phyloP scores from a whole-genome alignment of 1,284 basidiomycete species.

The Apiotrichum porosum region DNA sequence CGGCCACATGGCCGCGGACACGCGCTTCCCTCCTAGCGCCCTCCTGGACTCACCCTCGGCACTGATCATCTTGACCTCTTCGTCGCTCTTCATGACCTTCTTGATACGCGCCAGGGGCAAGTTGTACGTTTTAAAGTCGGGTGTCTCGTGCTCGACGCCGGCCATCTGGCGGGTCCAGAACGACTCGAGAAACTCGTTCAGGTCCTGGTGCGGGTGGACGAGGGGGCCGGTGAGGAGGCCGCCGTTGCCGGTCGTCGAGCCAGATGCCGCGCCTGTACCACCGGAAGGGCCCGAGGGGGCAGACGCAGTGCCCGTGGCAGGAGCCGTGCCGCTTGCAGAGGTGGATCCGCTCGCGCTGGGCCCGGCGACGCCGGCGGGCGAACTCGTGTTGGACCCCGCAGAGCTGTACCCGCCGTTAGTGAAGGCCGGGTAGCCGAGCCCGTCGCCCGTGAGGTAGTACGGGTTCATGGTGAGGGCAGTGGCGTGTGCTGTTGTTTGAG shows the following conservation, averaged over 20 bases:
- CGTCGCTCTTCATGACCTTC: conserved; percentile 97
- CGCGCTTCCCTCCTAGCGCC: neutral
- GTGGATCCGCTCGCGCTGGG: neutral
- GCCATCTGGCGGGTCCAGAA: conserved; percentile 50
- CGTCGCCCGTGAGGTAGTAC: conserved; percentile 16
- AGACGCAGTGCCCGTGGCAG: neutral
- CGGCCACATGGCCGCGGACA: too few relatives aligned
- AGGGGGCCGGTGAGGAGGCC: conserved; percentile 20
- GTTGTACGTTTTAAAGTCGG: conserved; percentile 43
- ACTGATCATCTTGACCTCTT: conserved; percentile 96
- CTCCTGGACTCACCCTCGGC: conserved; percentile 64
- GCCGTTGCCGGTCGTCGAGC: neutral
- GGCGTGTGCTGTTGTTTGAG: too few relatives aligned
- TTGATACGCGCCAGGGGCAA: conserved; percentile 74
- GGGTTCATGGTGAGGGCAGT: conserved; percentile 11
- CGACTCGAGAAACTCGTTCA: conserved; percentile 42
- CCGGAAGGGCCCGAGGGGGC: too few relatives aligned
- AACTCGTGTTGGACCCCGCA: conserved; percentile 52
- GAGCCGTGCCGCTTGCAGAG: neutral
- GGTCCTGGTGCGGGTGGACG: conserved; percentile 41
- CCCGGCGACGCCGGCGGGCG: conserved; percentile 59
- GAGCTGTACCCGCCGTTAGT: conserved; percentile 9
- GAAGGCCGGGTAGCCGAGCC: conserved; percentile 9
- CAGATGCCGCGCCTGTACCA: too few relatives aligned
- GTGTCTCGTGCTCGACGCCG: conserved; percentile 40